Conservation (phyloP, 179 eudicot genomes). For the Beta lomatogona region DNA sequence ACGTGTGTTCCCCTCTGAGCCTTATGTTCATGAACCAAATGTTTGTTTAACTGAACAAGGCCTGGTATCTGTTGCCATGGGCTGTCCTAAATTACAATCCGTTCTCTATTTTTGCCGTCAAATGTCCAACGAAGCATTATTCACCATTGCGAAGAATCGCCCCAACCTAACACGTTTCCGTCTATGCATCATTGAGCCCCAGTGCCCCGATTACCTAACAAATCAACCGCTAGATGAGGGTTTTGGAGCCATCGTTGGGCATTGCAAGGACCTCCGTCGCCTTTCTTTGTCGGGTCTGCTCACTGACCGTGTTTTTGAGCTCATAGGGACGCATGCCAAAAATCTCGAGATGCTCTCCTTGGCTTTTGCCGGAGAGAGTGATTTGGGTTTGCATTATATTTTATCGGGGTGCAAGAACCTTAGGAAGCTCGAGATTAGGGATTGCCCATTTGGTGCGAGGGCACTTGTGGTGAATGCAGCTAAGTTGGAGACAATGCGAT, state of each 20-base stretch:
- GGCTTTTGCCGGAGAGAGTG: slow-evolving; percentile 92
- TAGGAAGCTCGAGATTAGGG: slow-evolving; percentile 88
- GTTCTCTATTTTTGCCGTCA: slow-evolving; percentile 93
- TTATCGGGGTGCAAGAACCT: slow-evolving; percentile 85
- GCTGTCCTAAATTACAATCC: slow-evolving; percentile 88
- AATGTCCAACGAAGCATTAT: slow-evolving; percentile 80
- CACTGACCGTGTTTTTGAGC: slow-evolving; percentile 71
- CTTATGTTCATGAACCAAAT: slow-evolving; percentile 66
- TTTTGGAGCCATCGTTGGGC: slow-evolving; percentile 87
- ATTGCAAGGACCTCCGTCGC: slow-evolving; percentile 71
- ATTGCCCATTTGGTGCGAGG: slow-evolving; percentile 90
- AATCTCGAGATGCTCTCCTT: slow-evolving; percentile 94
- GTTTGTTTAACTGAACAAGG: slow-evolving; percentile 85
- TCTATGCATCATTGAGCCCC: slow-evolving; percentile 89
- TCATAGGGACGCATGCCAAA: slow-evolving; percentile 81
- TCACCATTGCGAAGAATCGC: slow-evolving; percentile 68
- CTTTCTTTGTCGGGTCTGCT: slow-evolving; percentile 89
- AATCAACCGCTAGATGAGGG: slow-evolving; percentile 75
- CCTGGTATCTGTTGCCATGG: slow-evolving; percentile 79
- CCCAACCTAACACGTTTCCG: slow-evolving; percentile 84
- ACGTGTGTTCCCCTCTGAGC: slow-evolving; percentile 94
- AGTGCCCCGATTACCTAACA: slow-evolving; percentile 75
- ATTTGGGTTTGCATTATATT: slow-evolving; percentile 75
- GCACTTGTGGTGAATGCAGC: slow-evolving; percentile 81
- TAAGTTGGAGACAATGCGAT: slow-evolving; percentile 99